Percentiles rank a stretch among this genome's conserved stretches.
These are phyloP conservation scores for Herpetomonas samuelpessoai DNA, from an alignment of 208 protist species.

Conservation along the genomic window DNA sequence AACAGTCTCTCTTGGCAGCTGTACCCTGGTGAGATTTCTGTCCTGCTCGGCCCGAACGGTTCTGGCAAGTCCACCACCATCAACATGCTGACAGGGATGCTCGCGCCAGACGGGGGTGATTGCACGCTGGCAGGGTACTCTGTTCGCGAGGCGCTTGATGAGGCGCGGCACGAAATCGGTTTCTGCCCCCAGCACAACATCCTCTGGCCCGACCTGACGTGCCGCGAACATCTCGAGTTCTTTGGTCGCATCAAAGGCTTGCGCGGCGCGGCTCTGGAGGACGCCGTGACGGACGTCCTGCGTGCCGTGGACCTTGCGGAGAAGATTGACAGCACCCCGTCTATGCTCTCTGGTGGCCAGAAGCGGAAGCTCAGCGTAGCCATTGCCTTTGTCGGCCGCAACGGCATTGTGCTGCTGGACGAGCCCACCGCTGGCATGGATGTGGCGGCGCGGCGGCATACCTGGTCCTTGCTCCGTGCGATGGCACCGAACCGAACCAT, in stretches of 20 bases:
- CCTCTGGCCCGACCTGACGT: conserved; percentile 91
- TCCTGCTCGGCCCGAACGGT: conserved; percentile 64
- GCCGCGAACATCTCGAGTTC: conserved; percentile 90
- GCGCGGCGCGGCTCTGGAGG: conserved; percentile 30
- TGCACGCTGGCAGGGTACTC: conserved; percentile 65
- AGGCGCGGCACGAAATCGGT: conserved; percentile 82
- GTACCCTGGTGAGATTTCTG: conserved; percentile 49
- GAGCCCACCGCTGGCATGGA: conserved; percentile 94
- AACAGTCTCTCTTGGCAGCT: conserved; percentile 39
- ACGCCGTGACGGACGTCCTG: conserved; percentile 35
- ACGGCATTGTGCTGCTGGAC: conserved; percentile 75
- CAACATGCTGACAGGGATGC: conserved; percentile 88
- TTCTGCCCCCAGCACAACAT: conserved; percentile 97
- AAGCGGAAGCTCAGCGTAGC: conserved; percentile 84
- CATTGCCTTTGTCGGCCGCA: conserved; percentile 79
- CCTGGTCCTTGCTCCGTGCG: conserved; percentile 60
- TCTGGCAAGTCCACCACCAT: conserved; percentile 61
- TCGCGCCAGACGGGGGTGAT: conserved; percentile 62
- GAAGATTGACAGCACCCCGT: conserved; percentile 39
- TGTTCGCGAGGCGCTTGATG: conserved; percentile 35
- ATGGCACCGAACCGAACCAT: conserved; percentile 50
- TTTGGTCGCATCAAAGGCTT: conserved; percentile 92
- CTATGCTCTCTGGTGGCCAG: conserved; percentile 57
- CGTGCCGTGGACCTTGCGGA: conserved; percentile 48
- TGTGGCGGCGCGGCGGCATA: conserved; percentile 60